Percentiles rank a stretch among this genome's conserved stretches.
These are phyloP conservation scores for Flagelloscypha sp. DNA, from an alignment of 768 basidiomycete genomes.

Conservation along the genomic window DNA sequence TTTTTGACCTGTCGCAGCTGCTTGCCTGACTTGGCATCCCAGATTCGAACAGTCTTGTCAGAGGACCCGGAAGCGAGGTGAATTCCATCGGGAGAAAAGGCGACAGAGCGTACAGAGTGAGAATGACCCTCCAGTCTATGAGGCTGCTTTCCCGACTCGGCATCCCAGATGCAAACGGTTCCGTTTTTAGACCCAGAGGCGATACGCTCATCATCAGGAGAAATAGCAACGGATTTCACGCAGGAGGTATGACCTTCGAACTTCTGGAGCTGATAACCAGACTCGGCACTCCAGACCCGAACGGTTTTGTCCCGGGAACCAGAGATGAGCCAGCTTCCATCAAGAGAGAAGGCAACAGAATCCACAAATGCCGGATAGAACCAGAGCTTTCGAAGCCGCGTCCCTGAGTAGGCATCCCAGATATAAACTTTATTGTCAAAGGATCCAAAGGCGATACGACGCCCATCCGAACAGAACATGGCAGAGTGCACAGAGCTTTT, in stretches of 20 bases:
- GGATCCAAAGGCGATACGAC: constrained; percentile 40
- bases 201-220: too few relatives aligned
- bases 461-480: constrained; percentile 42
- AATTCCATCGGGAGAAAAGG: not conserved
- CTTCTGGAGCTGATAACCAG: too few relatives aligned
- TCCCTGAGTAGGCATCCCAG: constrained; percentile 41
- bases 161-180: not conserved
- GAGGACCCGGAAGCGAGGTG: not conserved
- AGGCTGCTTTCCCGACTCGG: not conserved
- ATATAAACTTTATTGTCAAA: constrained; percentile 45
- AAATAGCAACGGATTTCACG: too few relatives aligned
- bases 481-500: too few relatives aligned
- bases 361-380: not conserved
- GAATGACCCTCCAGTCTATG: not conserved
- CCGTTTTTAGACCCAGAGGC: not conserved
- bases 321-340: not conserved
- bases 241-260: too few relatives aligned
- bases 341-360: not conserved
- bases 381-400: constrained; percentile 6
- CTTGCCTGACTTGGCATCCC: constrained; percentile 1
- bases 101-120: not conserved
- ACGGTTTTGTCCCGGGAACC: too few relatives aligned
- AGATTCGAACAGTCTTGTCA: not conserved
- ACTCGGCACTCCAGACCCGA: too few relatives aligned
- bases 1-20: constrained; percentile 10